Evolutionary conservation across 441 rosid species (phyloP).

Genomic region (Erysimum pusillum): DNA sequence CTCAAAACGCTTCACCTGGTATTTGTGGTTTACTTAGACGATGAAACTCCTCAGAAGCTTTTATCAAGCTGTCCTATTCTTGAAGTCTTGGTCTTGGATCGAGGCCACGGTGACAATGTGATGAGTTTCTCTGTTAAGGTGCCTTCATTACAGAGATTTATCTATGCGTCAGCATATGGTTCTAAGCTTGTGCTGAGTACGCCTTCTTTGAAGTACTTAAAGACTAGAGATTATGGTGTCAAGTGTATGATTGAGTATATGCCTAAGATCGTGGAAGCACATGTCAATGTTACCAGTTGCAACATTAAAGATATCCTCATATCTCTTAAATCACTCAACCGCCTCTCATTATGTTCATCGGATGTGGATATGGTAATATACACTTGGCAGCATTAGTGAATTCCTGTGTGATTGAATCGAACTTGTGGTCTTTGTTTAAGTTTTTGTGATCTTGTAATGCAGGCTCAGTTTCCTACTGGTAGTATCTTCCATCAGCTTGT

Average conservation of each 20-base stretch:
- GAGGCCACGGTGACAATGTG: not conserved
- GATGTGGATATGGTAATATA: not conserved
- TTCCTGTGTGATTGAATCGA: not conserved
- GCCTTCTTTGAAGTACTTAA: constrained; percentile 7
- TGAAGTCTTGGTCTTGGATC: not conserved
- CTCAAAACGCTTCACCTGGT: constrained; percentile 1
- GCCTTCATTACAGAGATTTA: not conserved
- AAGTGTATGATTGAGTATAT: not conserved
- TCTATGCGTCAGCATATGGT: not conserved
- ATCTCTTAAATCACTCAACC: not conserved
- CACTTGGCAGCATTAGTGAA: not conserved
- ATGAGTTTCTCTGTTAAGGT: not conserved
- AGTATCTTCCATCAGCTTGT: not conserved
- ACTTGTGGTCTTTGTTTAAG: not conserved
- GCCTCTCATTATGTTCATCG: not conserved
- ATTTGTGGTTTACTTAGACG: not conserved
- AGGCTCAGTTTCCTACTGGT: not conserved
- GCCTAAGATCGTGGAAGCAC: not conserved
- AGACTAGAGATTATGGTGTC: not conserved
- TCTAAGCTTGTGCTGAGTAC: not conserved
- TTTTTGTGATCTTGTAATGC: not conserved
- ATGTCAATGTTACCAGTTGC: not conserved
- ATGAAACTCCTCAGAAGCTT: not conserved
- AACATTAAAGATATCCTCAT: not conserved
- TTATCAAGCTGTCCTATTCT: constrained; percentile 12